Percentiles rank a stretch among this genome's conserved stretches.
Evolutionary conservation across 345 rosid species (phyloP).

Genomic region (Eutrema japonicum): DNA sequence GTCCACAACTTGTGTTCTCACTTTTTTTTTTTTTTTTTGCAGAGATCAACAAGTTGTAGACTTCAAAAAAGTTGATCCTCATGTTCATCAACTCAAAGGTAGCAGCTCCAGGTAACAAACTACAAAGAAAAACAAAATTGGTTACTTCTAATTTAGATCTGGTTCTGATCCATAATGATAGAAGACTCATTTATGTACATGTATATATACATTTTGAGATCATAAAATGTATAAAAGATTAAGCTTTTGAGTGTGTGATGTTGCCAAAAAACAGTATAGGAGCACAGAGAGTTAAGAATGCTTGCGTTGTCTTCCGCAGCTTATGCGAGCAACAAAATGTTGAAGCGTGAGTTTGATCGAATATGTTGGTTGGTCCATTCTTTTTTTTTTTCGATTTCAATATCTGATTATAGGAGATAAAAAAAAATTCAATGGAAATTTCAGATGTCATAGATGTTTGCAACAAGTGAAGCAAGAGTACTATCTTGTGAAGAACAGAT

Average conservation of each 20-base stretch:
- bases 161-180: background rate
- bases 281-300: constrained; percentile 83
- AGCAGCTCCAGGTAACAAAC: constrained; percentile 89
- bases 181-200: background rate
- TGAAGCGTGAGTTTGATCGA: constrained; percentile 60
- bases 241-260: constrained; percentile 25
- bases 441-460: constrained; percentile 82
- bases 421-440: background rate
- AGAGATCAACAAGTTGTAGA: constrained; percentile 81
- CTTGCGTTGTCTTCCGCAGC: constrained; percentile 79
- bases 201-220: background rate
- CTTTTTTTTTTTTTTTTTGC: constrained; percentile 2
- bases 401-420: background rate
- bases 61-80: constrained; percentile 83
- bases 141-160: background rate
- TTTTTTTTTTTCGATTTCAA: background rate
- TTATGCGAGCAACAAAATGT: constrained; percentile 79
- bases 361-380: constrained; percentile 16
- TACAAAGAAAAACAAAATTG: background rate
- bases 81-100: constrained; percentile 97
- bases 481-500: constrained; percentile 71
- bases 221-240: background rate
- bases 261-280: constrained; percentile 72
- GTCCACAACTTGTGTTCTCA: background rate
- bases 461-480: constrained; percentile 88